Conservation (phyloP, 139 green algal genomes). For the Volvox reticuliferus region DNA sequence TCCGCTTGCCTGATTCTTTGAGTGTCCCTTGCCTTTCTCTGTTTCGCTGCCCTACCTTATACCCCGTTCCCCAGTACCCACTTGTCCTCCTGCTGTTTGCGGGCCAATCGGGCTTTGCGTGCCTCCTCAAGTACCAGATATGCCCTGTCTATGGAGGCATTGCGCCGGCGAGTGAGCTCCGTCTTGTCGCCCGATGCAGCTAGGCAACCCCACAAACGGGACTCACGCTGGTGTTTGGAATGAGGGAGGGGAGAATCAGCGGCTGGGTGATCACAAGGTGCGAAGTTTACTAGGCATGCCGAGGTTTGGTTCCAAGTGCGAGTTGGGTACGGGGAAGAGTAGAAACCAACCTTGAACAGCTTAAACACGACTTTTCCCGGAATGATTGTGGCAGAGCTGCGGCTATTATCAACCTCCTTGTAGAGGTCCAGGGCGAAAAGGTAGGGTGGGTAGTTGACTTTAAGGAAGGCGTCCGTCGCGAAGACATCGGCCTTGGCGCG, state of each 20-base stretch:
- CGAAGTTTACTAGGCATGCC: neutral
- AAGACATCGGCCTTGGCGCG: constrained; percentile 67
- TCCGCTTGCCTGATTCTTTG: too few relatives aligned
- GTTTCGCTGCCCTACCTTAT: too few relatives aligned
- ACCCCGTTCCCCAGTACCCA: constrained; percentile 12
- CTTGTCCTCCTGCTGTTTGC: constrained; percentile 66
- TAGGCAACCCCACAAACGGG: constrained; percentile 64
- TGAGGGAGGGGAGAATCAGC: neutral
- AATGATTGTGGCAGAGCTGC: constrained; percentile 58
- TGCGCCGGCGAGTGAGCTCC: constrained; percentile 48
- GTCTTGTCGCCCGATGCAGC: constrained; percentile 51
- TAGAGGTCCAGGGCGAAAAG: constrained; percentile 76
- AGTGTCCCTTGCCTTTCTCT: too few relatives aligned
- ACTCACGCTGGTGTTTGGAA: constrained; percentile 42
- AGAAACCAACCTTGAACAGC: constrained; percentile 57
- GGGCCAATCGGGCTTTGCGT: constrained; percentile 44
- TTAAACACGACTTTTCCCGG: constrained; percentile 44
- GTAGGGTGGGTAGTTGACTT: constrained; percentile 75
- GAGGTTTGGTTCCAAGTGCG: too few relatives aligned
- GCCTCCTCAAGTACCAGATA: constrained; percentile 55
- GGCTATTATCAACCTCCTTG: constrained; percentile 61
- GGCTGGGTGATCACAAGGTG: neutral
- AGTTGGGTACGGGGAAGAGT: neutral
- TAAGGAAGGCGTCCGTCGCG: constrained; percentile 71
- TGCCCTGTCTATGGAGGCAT: constrained; percentile 63